Evolutionary conservation across 2,329 filamentous ascomycete genomes (phyloP), one percentile per base, ranked within the genome.

Genomic region (Geosmithia morbida): DNA sequence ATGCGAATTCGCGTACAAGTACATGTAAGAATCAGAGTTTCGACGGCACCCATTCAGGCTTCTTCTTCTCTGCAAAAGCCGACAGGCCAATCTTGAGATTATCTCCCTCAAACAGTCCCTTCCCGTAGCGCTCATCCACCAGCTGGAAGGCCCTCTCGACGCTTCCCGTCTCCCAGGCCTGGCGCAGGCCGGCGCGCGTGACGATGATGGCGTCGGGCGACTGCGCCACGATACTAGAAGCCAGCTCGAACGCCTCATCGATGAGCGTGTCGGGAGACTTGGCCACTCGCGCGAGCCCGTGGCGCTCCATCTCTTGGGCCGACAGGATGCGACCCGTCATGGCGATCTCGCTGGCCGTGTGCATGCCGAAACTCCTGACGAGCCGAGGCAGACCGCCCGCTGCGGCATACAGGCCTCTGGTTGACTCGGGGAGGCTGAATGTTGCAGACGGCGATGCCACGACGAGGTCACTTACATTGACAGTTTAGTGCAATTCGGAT

Each of bases 391-490:
- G 63, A 10, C 71, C 71, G 5, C 73, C 73, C 1, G 71, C 73
- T 5, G 62, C 71, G 1, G 74, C 71, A 37, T 68, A 74, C 30
- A 77, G 66, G n/a, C 74, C 73, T 17, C 72, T 66, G 48, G 69
- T 66, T 2, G 69, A 72, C 58, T 77, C 74, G 10, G 74, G 72
- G 8, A 77, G 62, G 1, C 65, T 70, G 49, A 77, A 77, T 0
- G 60, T 67, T 5, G 74, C 72, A 3, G 62, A 65, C 1, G 71
- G 68, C 0, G 70, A 68, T 2, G 74, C 74, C 8, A 77, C 63
- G 4, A 76, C 68, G 56, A 78, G 61, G 51, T 76, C 72, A 50
- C 69, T 68, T 48, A n/a, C 10, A 37, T 3, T 7, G 6, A 37
- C 13, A 13, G 14, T 37, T 37, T 37, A 37, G 33, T 16, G n/a